A percentile compares a stretch with the other conserved stretches of the same genome.
phyloP scores from a whole-genome alignment of 352 stramenopile genomes.

The Phytophthora foliorum region DNA sequence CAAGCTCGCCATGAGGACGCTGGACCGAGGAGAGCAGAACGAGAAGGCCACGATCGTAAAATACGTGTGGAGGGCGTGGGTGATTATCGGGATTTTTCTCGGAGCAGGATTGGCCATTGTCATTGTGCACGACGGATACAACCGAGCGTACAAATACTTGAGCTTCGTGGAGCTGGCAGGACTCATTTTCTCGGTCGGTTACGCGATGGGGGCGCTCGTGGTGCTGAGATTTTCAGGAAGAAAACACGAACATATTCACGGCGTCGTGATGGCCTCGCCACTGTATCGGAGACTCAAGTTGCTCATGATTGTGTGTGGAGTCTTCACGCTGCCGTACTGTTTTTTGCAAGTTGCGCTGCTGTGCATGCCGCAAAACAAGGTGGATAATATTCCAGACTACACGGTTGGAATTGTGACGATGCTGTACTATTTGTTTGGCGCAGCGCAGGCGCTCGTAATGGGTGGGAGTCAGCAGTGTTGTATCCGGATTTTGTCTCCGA shows the following conservation, averaged over 20 bases:
- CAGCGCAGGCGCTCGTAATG: constrained; percentile 72
- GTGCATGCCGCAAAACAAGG: constrained; percentile 43
- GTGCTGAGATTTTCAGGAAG: constrained; percentile 55
- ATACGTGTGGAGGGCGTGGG: constrained; percentile 48
- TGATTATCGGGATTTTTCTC: constrained; percentile 49
- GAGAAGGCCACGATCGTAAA: constrained; percentile 64
- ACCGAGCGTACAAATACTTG: constrained; percentile 59
- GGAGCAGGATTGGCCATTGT: constrained; percentile 47
- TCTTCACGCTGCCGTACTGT: constrained; percentile 80
- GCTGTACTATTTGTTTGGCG: constrained; percentile 75
- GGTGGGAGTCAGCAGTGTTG: constrained; percentile 73
- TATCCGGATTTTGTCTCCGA: constrained; percentile 56
- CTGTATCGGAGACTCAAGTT: constrained; percentile 77
- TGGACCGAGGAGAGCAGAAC: constrained; percentile 58
- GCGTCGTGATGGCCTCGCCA: constrained; percentile 71
- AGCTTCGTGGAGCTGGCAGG: constrained; percentile 56
- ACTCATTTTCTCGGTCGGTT: constrained; percentile 64
- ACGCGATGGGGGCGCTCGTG: constrained; percentile 50
- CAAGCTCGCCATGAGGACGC: constrained; percentile 64
- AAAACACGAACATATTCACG: constrained; percentile 80
- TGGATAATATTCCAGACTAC: constrained; percentile 66
- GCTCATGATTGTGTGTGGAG: constrained; percentile 65
- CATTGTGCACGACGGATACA: constrained; percentile 62
- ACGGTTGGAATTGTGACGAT: constrained; percentile 63
- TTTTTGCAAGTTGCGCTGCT: constrained; percentile 60